These are phyloP conservation scores for Batkoa obscura DNA, from an alignment of 371 early-diverging fungal genomes.

Conservation along the genomic window DNA sequence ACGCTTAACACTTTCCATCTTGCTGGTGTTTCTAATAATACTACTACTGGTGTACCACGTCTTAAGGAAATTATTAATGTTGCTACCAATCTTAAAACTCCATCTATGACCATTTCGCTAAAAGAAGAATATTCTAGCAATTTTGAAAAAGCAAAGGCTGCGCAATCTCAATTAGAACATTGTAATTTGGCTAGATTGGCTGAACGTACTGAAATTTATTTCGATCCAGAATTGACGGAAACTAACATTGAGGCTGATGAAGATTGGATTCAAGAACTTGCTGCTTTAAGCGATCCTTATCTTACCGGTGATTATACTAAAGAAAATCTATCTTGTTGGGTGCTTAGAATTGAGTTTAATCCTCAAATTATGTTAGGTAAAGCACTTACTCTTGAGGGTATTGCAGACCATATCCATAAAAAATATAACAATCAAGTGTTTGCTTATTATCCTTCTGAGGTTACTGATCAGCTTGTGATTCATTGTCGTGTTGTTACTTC, in stretches of 20 bases:
- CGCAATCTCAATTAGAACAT: constrained; percentile 84
- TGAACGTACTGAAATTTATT: constrained; percentile 78
- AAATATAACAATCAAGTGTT: constrained; percentile 39
- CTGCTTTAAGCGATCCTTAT: constrained; percentile 57
- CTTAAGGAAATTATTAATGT: constrained; percentile 99
- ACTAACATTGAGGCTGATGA: constrained; percentile 82
- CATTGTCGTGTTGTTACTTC: constrained; percentile 67
- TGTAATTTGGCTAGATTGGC: constrained; percentile 77
- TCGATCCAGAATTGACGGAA: constrained; percentile 85
- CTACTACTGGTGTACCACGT: constrained; percentile 98
- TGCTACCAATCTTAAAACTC: constrained; percentile 94
- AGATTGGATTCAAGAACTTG: constrained; percentile 26
- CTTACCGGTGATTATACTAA: constrained; percentile 18
- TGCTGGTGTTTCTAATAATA: constrained; percentile 97
- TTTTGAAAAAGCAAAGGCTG: constrained; percentile 74
- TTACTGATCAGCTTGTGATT: constrained; percentile 91
- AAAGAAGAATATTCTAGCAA: constrained; percentile 49
- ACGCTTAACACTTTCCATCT: constrained; percentile 99
- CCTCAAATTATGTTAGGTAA: constrained; percentile 79
- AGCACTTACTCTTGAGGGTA: constrained; percentile 68
- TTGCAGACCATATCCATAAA: constrained; percentile 40
- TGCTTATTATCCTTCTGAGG: constrained; percentile 43
- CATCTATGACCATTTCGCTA: constrained; percentile 78
- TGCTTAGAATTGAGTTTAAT: constrained; percentile 84
- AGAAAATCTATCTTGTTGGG: constrained; percentile 72